Evolutionary conservation across 768 basidiomycete genomes (phyloP), one percentile per base, ranked within the genome.

Genomic region (Mycena rebaudengoi): DNA sequence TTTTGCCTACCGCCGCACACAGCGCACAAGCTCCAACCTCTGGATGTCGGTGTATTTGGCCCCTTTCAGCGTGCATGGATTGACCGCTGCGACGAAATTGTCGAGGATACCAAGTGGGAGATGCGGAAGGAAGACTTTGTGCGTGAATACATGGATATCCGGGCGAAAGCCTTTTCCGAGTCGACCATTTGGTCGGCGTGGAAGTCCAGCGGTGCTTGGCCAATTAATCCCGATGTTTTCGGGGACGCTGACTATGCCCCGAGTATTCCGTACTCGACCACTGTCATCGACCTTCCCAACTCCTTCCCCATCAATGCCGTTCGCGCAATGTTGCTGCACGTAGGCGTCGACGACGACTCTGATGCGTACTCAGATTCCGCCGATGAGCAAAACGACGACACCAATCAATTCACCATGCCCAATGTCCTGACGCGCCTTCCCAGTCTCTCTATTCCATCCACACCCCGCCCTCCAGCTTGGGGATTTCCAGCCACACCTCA

Each of bases 1-100:
- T 70, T 76, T 26, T 69, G 57, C 28, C 70, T 82, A 33, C 80
- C 77, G 5, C 69, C 79, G 1, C 76, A 83, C 43, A 77, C 74
- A 0, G 82, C 82, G 0, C 82, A 83, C 62, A 65, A 72, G 13
- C 72, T 80, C 0, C 81, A 83, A 66, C 80, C 80, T 0, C 76
- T 79, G 28, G 77, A 84, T 73, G 78, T 83, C 53, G 76, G 75
- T 4, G 69, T 79, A 32, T 84, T 83, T 67, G 71, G 69, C 0
- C 76, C 75, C 0, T 40, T 80, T 1, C 59, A 73, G 44, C 18
- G n/a, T 1, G 49, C 41, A 28, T 83, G 80, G 79, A 35, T 46
- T 10, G 53, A 65, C 11, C 60, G 62, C 11, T 72, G 71, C 41
- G 60, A 71, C 10, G 46, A 54, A 0, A 20, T 58, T 7, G 28